These are phyloP conservation scores for Fusarium algeriense DNA, from an alignment of 2,329 filamentous ascomycete genomes.

Conservation along the genomic window DNA sequence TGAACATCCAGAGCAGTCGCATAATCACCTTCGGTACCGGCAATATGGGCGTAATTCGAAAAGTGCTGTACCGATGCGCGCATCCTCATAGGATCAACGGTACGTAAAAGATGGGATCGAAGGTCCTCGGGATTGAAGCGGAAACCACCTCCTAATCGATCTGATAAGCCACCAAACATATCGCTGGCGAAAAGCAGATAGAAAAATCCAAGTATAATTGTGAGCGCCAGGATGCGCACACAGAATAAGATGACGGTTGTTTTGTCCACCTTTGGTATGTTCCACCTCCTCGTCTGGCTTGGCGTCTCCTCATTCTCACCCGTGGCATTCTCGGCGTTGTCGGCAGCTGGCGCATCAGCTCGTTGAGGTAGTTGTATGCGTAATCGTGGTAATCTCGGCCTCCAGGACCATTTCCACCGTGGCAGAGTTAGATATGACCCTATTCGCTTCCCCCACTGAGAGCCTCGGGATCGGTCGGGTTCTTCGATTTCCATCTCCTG, in stretches of 20 bases:
- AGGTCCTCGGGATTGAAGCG: slow-evolving; percentile 86
- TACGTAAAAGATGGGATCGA: slow-evolving; percentile 77
- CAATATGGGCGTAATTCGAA: slow-evolving; percentile 88
- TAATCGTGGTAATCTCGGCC: slow-evolving; percentile 64
- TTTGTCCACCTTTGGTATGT: slow-evolving; percentile 56
- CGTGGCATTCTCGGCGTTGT: slow-evolving; percentile 45
- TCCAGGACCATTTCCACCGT: slow-evolving; percentile 68
- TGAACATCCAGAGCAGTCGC: slow-evolving; percentile 87
- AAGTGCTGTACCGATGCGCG: slow-evolving; percentile 81
- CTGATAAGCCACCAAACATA: slow-evolving; percentile 76
- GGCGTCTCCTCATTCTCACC: slow-evolving; percentile 46
- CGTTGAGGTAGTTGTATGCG: slow-evolving; percentile 62
- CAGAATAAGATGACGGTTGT: slow-evolving; percentile 70
- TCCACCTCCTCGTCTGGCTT: slow-evolving; percentile 40
- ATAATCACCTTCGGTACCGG: slow-evolving; percentile 93
- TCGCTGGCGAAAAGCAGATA: slow-evolving; percentile 90
- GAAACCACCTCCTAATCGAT: slow-evolving; percentile 74
- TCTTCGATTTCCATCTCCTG: slow-evolving; percentile 91
- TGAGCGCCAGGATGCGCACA: slow-evolving; percentile 78
- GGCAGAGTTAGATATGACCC: slow-evolving; percentile 65
- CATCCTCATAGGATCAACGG: slow-evolving; percentile 77
- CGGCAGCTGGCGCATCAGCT: slow-evolving; percentile 44
- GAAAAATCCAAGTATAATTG: slow-evolving; percentile 80
- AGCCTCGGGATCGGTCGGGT: slow-evolving; percentile 60
- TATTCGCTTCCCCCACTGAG: slow-evolving; percentile 68